Conservation (phyloP, 345 rosid genomes). For the Bruguiera parviflora region DNA sequence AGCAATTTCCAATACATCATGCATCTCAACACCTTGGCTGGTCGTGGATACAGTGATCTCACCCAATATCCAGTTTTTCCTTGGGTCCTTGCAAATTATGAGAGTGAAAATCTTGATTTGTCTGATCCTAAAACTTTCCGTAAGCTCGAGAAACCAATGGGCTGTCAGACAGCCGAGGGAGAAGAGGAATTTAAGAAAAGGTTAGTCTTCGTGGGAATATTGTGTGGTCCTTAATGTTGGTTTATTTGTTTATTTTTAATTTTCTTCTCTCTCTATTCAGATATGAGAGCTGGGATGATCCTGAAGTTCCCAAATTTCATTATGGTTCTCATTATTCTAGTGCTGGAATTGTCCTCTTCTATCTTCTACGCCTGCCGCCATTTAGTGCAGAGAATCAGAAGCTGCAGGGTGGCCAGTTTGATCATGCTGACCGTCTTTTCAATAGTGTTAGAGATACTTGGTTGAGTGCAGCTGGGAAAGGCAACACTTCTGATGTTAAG, state of each 20-base stretch:
- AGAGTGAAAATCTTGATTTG: constrained; percentile 78
- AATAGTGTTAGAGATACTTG: constrained; percentile 90
- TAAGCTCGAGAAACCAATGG: constrained; percentile 96
- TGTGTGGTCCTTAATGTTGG: not conserved
- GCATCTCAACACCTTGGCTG: constrained; percentile 99
- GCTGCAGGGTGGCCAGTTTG: constrained; percentile 99
- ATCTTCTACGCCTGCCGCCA: constrained; percentile 96
- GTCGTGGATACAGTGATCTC: constrained; percentile 98
- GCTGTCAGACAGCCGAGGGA: constrained; percentile 96
- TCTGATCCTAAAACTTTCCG: constrained; percentile 86
- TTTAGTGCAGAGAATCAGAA: constrained; percentile 97
- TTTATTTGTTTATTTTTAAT: not conserved
- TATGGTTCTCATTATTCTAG: constrained; percentile 99
- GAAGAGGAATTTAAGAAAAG: constrained; percentile 98
- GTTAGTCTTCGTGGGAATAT: constrained; percentile 31
- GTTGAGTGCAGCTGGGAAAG: constrained; percentile 98
- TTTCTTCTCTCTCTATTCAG: constrained; percentile 38
- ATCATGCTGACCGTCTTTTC: constrained; percentile 99
- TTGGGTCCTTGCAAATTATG: constrained; percentile 97
- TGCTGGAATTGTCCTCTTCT: constrained; percentile 98
- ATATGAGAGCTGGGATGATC: constrained; percentile 99
- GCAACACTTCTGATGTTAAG: constrained; percentile 97
- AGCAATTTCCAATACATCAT: constrained; percentile 99
- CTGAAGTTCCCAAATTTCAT: constrained; percentile 98
- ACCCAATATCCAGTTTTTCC: constrained; percentile 99